phyloP scores from a whole-genome alignment of 306 rosid species.

The Corylus avellana region DNA sequence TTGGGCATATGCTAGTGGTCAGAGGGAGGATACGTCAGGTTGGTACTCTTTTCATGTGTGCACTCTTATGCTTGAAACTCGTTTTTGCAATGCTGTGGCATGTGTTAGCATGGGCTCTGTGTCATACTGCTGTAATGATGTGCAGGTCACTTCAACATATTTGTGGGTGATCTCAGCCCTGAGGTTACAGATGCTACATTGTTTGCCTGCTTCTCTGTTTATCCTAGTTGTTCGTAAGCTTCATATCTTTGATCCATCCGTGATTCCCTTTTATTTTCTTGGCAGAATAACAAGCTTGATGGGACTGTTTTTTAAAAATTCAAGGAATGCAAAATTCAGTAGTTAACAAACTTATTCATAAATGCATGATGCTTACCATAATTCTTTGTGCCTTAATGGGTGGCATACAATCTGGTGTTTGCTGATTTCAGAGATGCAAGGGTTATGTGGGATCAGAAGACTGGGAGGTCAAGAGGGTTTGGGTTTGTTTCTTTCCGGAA shows the following conservation, averaged over 20 bases:
- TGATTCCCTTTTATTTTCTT: constrained; percentile 5
- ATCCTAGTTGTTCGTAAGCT: constrained; percentile 95
- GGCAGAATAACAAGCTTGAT: not conserved
- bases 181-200: constrained; percentile 98
- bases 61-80: constrained; percentile 2
- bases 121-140: constrained; percentile 19
- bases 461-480: constrained; percentile 98
- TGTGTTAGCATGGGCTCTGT: constrained; percentile 19
- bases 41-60: constrained; percentile 14
- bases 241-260: constrained; percentile 28
- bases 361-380: constrained; percentile 1
- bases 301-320: not conserved
- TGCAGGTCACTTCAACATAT: constrained; percentile 95
- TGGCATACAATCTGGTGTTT: constrained; percentile 13
- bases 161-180: constrained; percentile 98
- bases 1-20: constrained; percentile 99
- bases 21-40: constrained; percentile 99
- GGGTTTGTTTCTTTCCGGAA: constrained; percentile 95
- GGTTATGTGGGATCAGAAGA: constrained; percentile 99
- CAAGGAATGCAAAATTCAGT: not conserved
- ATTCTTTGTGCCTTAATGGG: not conserved
- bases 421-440: constrained; percentile 81
- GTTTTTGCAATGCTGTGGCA: not conserved
- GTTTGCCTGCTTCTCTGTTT: constrained; percentile 95
- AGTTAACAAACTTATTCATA: not conserved